Conservation (phyloP, 108 stramenopile species). For the Fragilaria crotonensis region DNA sequence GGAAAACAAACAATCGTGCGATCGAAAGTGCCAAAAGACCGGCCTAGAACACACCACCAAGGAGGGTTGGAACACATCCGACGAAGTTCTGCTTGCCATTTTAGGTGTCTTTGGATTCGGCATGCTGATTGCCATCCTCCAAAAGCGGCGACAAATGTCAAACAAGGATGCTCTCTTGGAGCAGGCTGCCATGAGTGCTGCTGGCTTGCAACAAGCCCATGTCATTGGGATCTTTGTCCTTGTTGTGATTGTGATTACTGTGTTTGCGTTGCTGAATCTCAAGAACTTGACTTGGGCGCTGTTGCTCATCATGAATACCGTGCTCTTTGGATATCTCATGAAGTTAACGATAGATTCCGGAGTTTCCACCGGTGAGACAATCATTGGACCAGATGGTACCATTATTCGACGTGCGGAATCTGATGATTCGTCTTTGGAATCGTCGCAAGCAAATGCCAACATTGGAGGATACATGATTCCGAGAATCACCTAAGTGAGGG, state of each 20-base stretch:
- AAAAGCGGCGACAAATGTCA: slow-evolving; percentile 73
- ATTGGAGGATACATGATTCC: slow-evolving; percentile 1
- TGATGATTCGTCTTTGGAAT: slow-evolving; percentile 40
- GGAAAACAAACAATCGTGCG: slow-evolving; percentile 56
- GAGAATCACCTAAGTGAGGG: neutral
- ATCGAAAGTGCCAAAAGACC: slow-evolving; percentile 42
- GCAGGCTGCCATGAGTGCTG: slow-evolving; percentile 77
- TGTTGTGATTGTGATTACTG: slow-evolving; percentile 54
- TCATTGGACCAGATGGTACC: slow-evolving; percentile 75
- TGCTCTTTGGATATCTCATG: slow-evolving; percentile 79
- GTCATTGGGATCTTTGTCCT: slow-evolving; percentile 66
- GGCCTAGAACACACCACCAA: slow-evolving; percentile 24
- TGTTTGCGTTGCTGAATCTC: slow-evolving; percentile 63
- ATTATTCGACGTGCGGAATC: slow-evolving; percentile 47
- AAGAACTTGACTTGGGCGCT: slow-evolving; percentile 81
- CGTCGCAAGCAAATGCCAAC: slow-evolving; percentile 1
- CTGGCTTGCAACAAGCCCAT: slow-evolving; percentile 72
- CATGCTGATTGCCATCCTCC: slow-evolving; percentile 60
- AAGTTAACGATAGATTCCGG: slow-evolving; percentile 73
- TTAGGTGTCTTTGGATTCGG: slow-evolving; percentile 62
- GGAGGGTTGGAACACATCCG: slow-evolving; percentile 72
- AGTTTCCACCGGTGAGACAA: slow-evolving; percentile 54
- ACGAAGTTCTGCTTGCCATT: slow-evolving; percentile 66
- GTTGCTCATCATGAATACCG: slow-evolving; percentile 60
- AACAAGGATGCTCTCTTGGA: slow-evolving; percentile 82